Base-by-base conservation (phyloP, 306 rosid species). In the Erythrophleum fordii region DNA sequence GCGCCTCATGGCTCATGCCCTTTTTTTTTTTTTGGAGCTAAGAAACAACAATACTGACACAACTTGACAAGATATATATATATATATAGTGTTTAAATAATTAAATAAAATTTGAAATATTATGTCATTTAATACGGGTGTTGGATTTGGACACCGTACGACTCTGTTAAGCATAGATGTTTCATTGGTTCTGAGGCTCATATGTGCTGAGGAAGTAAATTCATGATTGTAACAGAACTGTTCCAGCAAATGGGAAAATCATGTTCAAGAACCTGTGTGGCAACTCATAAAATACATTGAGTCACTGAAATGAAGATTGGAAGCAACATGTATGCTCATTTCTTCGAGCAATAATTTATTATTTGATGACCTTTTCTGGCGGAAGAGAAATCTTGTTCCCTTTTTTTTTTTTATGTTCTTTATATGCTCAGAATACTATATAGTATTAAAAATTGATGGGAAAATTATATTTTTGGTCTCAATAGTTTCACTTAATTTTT, bases 201-300 rank as follows among this genome's bases (percentile, higher is more conserved):
- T 7, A 66, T 62, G 35, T 18, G 48, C 45, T 45, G 72, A 68
- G 44, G 28, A 78, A 67, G 18, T 70, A 72, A 66, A 62, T 46
- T 17, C 67, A 68, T 72, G 58, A 56, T 25, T 80, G 65, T 71
- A 69, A 69, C 83, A 81, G 88, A 82, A 69, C 16, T 80, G 61
- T 84, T 64, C 75, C 74, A 53, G 39, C 73, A 76, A 59, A 65
- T n/a, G 42, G 68, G 79, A 55, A 80, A 69, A 61, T 60, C 29
- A 10, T 75, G 58, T 76, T 78, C 53, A 79, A 65, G 80, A 83
- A 66, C 64, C 61, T 69, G 69, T 77, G 72, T 62, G 20, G 79
- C 76, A 73, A 60, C 55, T 73, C 46, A 44, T 31, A 16, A 20
- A 0, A 6, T 64, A 11, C 71, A 81, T n/a, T 77, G 84, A 72